phyloP scores from a whole-genome alignment of 2,329 filamentous ascomycete species.

The Malbranchea cinnamomea region DNA sequence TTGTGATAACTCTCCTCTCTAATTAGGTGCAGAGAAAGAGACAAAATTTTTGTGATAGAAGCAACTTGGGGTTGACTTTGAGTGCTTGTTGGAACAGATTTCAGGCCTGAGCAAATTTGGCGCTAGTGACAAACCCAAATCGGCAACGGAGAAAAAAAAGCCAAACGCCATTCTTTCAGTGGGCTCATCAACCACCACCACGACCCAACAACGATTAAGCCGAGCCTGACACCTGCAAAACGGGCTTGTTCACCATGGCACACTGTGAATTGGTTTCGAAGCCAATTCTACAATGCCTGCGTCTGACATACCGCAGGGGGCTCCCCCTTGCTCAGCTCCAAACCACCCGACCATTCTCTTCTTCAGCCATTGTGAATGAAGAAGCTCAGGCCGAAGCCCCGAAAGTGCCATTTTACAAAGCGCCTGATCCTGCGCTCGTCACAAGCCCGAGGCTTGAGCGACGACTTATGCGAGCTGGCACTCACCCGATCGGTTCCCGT shows the following conservation, averaged over 20 bases:
- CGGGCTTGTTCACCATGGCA: constrained; percentile 18
- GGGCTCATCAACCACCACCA: constrained; percentile 9
- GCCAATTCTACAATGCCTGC: constrained; percentile 28
- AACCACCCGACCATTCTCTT: constrained; percentile 34
- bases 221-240: constrained; percentile 9
- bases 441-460: constrained; percentile 49
- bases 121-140: constrained; percentile 10
- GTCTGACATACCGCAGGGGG: constrained; percentile 20
- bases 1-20: constrained; percentile 11
- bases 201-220: constrained; percentile 9
- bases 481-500: constrained; percentile 65
- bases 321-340: constrained; percentile 21
- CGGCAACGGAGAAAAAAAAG: constrained; percentile 6
- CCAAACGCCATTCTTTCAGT: too few relatives aligned
- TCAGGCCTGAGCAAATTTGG: constrained; percentile 8
- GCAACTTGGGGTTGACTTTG: too few relatives aligned
- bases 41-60: too few relatives aligned
- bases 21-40: neutral
- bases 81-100: constrained; percentile 7
- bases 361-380: constrained; percentile 28
- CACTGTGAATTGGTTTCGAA: constrained; percentile 29
- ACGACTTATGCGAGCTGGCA: constrained; percentile 51
- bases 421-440: constrained; percentile 52
- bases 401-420: constrained; percentile 27
- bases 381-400: constrained; percentile 27